Base-by-base conservation (phyloP, 371 early-diverging fungal species). In the Haplosporangium sp. region DNA sequence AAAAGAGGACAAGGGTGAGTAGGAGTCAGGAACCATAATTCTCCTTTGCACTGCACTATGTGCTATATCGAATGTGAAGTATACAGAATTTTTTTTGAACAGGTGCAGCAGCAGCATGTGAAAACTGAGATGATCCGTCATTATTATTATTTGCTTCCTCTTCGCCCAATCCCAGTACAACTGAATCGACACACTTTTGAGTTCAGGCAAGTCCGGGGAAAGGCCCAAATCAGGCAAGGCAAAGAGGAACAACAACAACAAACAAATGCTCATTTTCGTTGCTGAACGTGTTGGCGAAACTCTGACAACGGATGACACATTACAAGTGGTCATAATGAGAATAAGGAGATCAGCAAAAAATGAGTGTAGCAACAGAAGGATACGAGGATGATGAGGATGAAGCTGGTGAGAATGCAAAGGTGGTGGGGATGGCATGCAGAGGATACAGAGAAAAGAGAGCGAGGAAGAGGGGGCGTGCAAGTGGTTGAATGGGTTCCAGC, bases 151-250 rank as follows among this genome's bases (percentile, higher is more conserved):
- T n/a, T 21, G 36, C 23, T 6, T 43, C 46, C 23, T 21, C 20
- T 53, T 53, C 54, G 54, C 54, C 54, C 54, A 53, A 53, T 50
- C 9, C 36, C 47, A 6, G 45, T 12, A 21, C n/a, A 36, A 48
- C 36, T 38, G 55, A 23, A 47, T 18, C 13, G n/a, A 47, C 16
- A 45, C 12, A 18, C 9, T 9, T 59, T 11, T 18, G 48, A 59
- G 46, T 73, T 74, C 67, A 74, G 74, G 74, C 29, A 29, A 68
- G 74, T 74, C 74, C 74, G 74, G 74, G 74, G 74, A 53, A 67
- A 51, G 51, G 45, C 48, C 74, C 50, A 74, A 48, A 61, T 63
- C 52, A 37, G 74, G 74, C 64, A 73, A 67, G 67, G 62, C 62
- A 56, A n/a, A 51, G 38, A 18, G 23, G 40, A 43, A 29, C 29